Base-by-base conservation (phyloP, 2,329 filamentous ascomycete genomes). In the Metarhizium sp. region DNA sequence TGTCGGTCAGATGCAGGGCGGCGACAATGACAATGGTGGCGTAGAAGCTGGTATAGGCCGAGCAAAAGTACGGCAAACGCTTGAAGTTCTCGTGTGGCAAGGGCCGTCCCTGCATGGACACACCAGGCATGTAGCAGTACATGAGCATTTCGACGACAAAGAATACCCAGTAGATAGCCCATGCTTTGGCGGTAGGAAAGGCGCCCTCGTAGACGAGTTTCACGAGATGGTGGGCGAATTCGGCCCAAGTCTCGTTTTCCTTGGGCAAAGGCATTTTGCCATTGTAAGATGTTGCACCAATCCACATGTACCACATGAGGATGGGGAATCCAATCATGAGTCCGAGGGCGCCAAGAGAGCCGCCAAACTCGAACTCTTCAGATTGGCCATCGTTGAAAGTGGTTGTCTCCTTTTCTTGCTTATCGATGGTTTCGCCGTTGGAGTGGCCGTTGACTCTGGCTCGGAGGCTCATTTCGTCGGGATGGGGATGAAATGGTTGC, bases 261-360 rank as follows among this genome's bases (percentile, higher is more conserved):
- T 74, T 74, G 1, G 82, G 88, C 50, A 76, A 73, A 20, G 92
- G 92, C 51, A 94, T 77, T 59, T 87, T 84, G 62, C 92, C 92
- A 67, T 90, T 76, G 74, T 96, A 97, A 74, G 92, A 95, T 51
- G 85, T 91, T 42, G 92, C 88, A 52, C 92, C 92, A 70, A 95
- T 86, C 91, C 91, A 96, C 92, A 97, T 95, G 75, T 96, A 96
- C 80, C 89, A 96, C 92, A 97, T 96, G 63, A 97, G 79, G 42
- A 85, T 58, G 18, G 92, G 92, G 72, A 96, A 97, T 46, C 86
- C 84, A 58, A 90, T 80, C 90, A 97, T 97, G 81, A 96, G 90
- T 60, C 81, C 76, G n/a, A 80, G 73, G 46, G 91, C 86, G 53
- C 92, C 92, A 18, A 79, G 69, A 4, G 88, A 84, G 56, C 92